Conservation (phyloP, 2,329 filamentous ascomycete genomes). For the Aspergillus fijiensis region DNA sequence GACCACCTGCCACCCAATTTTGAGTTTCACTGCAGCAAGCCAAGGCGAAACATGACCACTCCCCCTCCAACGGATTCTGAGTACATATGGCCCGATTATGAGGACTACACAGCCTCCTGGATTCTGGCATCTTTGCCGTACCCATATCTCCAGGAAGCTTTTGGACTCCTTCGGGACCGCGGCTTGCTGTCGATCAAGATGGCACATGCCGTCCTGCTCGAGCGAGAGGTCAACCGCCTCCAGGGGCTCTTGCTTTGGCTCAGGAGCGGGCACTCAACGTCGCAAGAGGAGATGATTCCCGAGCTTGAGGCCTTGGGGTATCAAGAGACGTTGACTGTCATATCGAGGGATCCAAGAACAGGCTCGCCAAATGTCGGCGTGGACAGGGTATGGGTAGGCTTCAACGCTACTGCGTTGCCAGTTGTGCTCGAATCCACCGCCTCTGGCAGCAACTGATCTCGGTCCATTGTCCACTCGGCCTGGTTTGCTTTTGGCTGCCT, state of each 20-base stretch:
- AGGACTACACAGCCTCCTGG: constrained; percentile 24
- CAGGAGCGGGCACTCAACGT: neutral
- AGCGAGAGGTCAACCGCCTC: constrained; percentile 32
- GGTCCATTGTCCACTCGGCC: neutral
- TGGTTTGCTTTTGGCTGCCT: neutral
- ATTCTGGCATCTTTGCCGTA: constrained; percentile 32
- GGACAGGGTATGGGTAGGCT: constrained; percentile 21
- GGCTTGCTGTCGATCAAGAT: constrained; percentile 17
- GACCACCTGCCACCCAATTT: constrained; percentile 23
- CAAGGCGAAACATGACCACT: constrained; percentile 23
- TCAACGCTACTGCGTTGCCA: neutral
- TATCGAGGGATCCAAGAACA: neutral
- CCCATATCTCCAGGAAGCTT: constrained; percentile 19
- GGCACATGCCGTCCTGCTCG: constrained; percentile 24
- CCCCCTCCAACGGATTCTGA: constrained; percentile 27
- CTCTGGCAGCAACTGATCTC: neutral
- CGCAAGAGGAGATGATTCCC: neutral
- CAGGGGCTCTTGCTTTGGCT: constrained; percentile 20
- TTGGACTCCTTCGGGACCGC: constrained; percentile 20
- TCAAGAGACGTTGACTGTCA: constrained; percentile 19
- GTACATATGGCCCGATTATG: constrained; percentile 15
- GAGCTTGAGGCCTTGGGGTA: constrained; percentile 23
- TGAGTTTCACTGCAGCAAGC: constrained; percentile 18
- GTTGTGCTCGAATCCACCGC: neutral
- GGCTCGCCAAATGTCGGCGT: constrained; percentile 12